These are phyloP conservation scores for Larix sibirica DNA, from an alignment of 83 land plant genomes.

Conservation along the genomic window DNA sequence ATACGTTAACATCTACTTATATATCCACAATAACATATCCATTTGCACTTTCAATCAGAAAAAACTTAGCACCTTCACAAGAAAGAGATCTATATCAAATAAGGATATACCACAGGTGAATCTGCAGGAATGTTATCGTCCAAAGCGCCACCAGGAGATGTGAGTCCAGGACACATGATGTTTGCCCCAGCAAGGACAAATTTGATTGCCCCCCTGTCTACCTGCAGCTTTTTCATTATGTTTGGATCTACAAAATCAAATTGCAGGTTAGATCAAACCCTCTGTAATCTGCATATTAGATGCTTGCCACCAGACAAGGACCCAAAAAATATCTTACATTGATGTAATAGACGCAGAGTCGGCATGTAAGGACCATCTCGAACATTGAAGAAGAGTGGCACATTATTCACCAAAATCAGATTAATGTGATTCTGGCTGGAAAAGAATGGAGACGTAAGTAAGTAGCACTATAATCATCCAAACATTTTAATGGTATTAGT, in stretches of 20 bases:
- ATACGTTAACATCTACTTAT: background rate
- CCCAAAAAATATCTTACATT: constrained; percentile 59
- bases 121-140: constrained; percentile 87
- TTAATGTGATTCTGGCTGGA: constrained; percentile 96
- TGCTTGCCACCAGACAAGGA: background rate
- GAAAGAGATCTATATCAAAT: background rate
- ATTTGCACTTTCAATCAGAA: background rate
- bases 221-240: constrained; percentile 91
- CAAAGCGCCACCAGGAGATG: constrained; percentile 95
- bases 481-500: background rate
- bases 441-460: constrained; percentile 11
- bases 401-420: constrained; percentile 94
- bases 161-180: constrained; percentile 99
- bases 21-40: background rate
- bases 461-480: background rate
- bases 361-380: constrained; percentile 99
- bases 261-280: constrained; percentile 3
- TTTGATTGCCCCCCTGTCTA: constrained; percentile 97
- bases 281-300: background rate
- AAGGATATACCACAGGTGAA: constrained; percentile 82
- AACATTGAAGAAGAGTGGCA: constrained; percentile 94
- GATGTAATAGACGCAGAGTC: constrained; percentile 92
- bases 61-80: background rate
- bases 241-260: constrained; percentile 73
- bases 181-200: constrained; percentile 99